Percentiles rank a stretch among this genome's conserved stretches.
Conservation (phyloP, 805 yeast genomes). For the Yarrowia keelungensis region DNA sequence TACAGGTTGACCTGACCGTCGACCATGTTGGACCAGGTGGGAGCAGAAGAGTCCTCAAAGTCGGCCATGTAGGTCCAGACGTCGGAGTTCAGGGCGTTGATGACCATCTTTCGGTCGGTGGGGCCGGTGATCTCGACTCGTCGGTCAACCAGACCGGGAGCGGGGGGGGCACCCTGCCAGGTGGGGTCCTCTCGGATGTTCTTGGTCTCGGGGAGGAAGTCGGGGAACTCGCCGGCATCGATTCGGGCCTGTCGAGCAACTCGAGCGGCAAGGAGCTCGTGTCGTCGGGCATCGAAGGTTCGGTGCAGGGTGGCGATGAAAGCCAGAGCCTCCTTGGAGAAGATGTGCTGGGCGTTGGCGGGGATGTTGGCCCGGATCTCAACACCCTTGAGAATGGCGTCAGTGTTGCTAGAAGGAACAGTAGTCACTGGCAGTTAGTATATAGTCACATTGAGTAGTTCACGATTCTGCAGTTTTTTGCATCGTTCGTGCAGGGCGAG, state of each 20-base stretch:
- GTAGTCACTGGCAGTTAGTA: conserved; percentile 29
- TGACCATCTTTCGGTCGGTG: conserved; percentile 76
- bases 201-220: conserved; percentile 69
- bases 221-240: conserved; percentile 70
- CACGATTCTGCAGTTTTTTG: too few relatives aligned
- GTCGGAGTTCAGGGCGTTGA: conserved; percentile 71
- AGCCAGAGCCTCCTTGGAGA: conserved; percentile 67
- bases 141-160: conserved; percentile 72
- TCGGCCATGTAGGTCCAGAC: conserved; percentile 81
- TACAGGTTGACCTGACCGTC: conserved; percentile 75
- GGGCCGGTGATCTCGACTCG: conserved; percentile 81
- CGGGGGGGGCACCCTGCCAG: conserved; percentile 75
- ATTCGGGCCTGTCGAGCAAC: conserved; percentile 61
- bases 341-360: conserved; percentile 59
- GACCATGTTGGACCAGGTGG: conserved; percentile 70
- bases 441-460: too few relatives aligned
- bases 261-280: conserved; percentile 62
- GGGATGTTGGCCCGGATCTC: conserved; percentile 62
- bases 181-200: conserved; percentile 67
- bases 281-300: conserved; percentile 63
- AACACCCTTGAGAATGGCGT: conserved; percentile 55
- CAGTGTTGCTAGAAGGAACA: conserved; percentile 29
- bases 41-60: conserved; percentile 75
- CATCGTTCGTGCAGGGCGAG: too few relatives aligned
- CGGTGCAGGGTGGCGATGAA: conserved; percentile 73